Percentiles rank a stretch among this genome's conserved stretches.
Conservation (phyloP, 129 eudicot genomes). For the Rutidosis leptorrhynchoides region DNA sequence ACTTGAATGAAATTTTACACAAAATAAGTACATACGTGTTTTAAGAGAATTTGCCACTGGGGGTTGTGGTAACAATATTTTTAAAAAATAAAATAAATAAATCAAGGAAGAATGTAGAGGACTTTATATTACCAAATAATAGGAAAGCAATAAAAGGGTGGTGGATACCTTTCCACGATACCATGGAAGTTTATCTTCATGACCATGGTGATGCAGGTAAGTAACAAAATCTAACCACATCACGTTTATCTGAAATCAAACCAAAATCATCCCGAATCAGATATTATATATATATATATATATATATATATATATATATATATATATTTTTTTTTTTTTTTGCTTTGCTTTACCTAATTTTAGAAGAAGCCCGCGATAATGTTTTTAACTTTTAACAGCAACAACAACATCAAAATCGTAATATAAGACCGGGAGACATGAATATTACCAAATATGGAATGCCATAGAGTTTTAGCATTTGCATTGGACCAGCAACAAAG, state of each 20-base stretch:
- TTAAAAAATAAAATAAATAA: slow-evolving; percentile 1
- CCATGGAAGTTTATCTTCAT: slow-evolving; percentile 66
- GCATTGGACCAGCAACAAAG: slow-evolving; percentile 45
- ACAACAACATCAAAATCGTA: not conserved
- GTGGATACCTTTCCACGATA: slow-evolving; percentile 63
- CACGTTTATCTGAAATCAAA: slow-evolving; percentile 47
- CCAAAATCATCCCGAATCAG: slow-evolving; percentile 23
- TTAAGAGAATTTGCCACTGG: not conserved
- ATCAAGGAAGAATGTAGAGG: not conserved
- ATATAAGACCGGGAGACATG: slow-evolving; percentile 6
- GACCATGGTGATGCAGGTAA: slow-evolving; percentile 73
- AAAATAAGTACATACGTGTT: not conserved
- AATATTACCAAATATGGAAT: slow-evolving; percentile 51
- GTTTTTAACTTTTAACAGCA: no score
- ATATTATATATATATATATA: no score
- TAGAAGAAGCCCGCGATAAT: not conserved
- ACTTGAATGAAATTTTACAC: not conserved
- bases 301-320: no score
- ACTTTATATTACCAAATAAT: not conserved
- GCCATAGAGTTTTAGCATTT: slow-evolving; percentile 56
- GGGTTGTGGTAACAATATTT: no score
- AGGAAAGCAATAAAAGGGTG: slow-evolving; percentile 13
- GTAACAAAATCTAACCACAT: slow-evolving; percentile 66
- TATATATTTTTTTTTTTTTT: no score
- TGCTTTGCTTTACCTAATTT: no score